phyloP scores from a whole-genome alignment of 2,329 filamentous ascomycete species.

The Colletotrichum trifolii region DNA sequence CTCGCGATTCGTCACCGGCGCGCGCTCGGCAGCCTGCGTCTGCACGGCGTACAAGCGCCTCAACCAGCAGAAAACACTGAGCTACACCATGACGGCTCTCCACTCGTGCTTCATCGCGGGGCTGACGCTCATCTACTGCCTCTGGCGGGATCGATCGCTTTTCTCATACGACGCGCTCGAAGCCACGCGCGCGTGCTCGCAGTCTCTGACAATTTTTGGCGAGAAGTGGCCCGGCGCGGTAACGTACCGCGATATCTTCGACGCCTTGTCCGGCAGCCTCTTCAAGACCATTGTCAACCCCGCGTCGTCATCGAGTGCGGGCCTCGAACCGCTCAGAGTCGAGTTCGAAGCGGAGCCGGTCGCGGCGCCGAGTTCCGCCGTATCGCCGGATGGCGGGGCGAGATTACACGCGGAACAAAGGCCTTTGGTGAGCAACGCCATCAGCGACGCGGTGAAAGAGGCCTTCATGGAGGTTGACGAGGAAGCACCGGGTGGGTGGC shows the following conservation, averaged over 20 bases:
- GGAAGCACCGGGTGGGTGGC: conserved; percentile 42
- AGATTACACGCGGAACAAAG: background rate
- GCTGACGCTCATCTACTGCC: conserved; percentile 43
- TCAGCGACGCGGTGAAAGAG: conserved; percentile 41
- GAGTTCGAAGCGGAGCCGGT: conserved; percentile 8
- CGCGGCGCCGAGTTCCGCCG: background rate
- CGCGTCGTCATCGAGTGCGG: background rate
- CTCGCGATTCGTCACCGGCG: conserved; percentile 38
- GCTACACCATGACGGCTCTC: conserved; percentile 45
- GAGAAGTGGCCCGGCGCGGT: conserved; percentile 44
- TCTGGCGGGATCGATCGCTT: conserved; percentile 41
- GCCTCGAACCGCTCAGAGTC: conserved; percentile 7
- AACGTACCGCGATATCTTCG: conserved; percentile 45
- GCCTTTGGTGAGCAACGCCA: conserved; percentile 16
- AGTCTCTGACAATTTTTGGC: conserved; percentile 44
- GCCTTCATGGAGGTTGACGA: conserved; percentile 45
- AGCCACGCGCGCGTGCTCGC: conserved; percentile 42
- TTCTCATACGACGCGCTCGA: conserved; percentile 42
- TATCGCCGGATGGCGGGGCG: background rate
- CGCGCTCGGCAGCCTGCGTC: conserved; percentile 39
- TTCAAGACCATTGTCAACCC: conserved; percentile 40
- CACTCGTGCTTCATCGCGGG: conserved; percentile 46
- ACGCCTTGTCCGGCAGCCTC: conserved; percentile 40
- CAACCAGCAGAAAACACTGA: conserved; percentile 44
- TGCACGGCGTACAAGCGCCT: conserved; percentile 46